These are phyloP conservation scores for Waltiozyma sp. DNA, from an alignment of 1,139 yeast species.

Conservation along the genomic window DNA sequence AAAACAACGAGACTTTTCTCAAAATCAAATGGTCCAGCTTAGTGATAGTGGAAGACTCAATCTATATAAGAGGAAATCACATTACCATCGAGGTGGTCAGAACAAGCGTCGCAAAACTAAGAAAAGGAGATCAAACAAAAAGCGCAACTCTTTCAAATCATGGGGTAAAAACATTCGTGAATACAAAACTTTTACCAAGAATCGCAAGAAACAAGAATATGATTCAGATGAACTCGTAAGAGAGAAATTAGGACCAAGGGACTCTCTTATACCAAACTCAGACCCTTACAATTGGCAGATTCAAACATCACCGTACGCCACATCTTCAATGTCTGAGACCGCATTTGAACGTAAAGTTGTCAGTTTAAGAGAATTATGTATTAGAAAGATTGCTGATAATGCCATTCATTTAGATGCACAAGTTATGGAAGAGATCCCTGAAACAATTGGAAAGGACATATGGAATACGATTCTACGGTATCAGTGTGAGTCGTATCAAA, in stretches of 20 bases:
- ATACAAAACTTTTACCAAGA: not conserved
- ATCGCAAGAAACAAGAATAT: not conserved
- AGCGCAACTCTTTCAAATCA: not conserved
- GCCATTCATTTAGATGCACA: not conserved
- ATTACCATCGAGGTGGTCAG: not conserved
- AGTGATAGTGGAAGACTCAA: no score
- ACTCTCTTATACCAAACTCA: not conserved
- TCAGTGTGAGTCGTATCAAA: not conserved
- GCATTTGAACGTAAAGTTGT: not conserved
- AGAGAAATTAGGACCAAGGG: not conserved
- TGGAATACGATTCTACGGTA: not conserved
- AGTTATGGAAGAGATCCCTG: not conserved
- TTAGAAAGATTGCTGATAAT: not conserved
- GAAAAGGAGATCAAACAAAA: not conserved
- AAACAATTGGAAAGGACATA: not conserved
- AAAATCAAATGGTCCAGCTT: no score
- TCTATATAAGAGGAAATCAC: no score
- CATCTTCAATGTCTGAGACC: not conserved
- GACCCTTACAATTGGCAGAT: not conserved
- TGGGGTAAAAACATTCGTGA: not conserved
- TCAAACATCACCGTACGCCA: not conserved
- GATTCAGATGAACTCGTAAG: not conserved
- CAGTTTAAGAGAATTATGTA: not conserved
- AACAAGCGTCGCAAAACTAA: not conserved
- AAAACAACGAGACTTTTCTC: no score